phyloP scores from a whole-genome alignment of 164 flowering plant species.

The Chloranthus sessilifolius region DNA sequence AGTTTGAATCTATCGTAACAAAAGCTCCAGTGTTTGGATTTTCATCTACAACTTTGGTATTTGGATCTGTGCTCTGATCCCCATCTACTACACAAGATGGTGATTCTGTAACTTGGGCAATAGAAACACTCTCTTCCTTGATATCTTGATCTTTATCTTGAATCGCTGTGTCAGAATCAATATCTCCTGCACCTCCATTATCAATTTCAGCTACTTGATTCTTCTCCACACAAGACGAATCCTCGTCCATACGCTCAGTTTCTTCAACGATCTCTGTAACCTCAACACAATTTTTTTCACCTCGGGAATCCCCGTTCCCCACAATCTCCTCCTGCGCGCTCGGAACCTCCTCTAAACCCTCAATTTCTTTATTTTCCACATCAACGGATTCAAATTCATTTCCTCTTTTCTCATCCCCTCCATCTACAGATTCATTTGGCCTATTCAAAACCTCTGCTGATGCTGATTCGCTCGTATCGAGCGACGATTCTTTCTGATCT shows the following conservation, averaged over 20 bases:
- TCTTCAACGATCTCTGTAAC: background rate
- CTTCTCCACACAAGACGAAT: conserved; percentile 2
- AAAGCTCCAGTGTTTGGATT: conserved; percentile 1
- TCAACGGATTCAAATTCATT: background rate
- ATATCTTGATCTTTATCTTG: no score
- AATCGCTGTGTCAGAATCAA: no score
- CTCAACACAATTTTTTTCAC: background rate
- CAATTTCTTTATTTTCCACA: conserved; percentile 5
- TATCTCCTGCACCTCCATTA: no score
- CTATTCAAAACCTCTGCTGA: no score
- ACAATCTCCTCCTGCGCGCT: conserved; percentile 4
- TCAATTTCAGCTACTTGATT: no score
- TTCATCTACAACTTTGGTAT: background rate
- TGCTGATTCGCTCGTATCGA: no score
- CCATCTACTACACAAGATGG: background rate
- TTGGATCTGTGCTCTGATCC: background rate
- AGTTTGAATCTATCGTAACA: conserved; percentile 2
- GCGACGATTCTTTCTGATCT: background rate
- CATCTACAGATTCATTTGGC: background rate
- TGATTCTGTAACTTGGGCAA: background rate
- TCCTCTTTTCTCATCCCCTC: background rate
- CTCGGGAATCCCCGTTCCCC: background rate
- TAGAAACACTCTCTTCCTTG: background rate
- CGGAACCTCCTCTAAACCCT: no score
- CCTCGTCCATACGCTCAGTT: background rate